A percentile compares a stretch with the other conserved stretches of the same genome.
Conservation (phyloP, 176 grass and related monocot species). For the Triticum monococcum region DNA sequence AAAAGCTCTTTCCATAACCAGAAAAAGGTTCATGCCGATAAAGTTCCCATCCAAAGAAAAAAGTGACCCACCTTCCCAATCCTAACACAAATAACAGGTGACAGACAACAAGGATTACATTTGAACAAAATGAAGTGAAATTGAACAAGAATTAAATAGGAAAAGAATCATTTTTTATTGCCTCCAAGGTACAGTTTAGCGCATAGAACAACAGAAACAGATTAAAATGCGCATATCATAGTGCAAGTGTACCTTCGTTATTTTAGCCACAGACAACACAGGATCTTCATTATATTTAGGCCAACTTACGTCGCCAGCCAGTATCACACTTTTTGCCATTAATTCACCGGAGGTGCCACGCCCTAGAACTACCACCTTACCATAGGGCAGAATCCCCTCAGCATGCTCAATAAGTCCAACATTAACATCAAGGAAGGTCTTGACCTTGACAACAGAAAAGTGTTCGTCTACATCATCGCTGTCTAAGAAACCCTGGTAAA, state of each 20-base stretch:
- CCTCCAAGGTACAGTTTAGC: not conserved
- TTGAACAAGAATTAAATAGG: not conserved
- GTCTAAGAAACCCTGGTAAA: not conserved
- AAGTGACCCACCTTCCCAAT: constrained; percentile 23
- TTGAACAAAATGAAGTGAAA: constrained; percentile 6
- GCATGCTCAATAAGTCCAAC: not conserved
- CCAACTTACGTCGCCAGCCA: not conserved
- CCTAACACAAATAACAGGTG: not conserved
- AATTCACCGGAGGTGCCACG: constrained; percentile 15
- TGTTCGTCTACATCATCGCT: not conserved
- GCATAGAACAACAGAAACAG: not conserved
- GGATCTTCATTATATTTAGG: not conserved
- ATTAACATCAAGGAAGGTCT: constrained; percentile 1
- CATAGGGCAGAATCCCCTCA: not conserved
- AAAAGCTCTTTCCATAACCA: not conserved
- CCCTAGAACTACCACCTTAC: not conserved
- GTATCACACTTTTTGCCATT: not conserved
- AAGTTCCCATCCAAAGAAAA: constrained; percentile 12
- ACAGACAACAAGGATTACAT: not conserved
- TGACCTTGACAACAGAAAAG: constrained; percentile 30
- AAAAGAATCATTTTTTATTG: not conserved
- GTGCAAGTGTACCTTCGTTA: constrained; percentile 16
- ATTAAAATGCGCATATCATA: not conserved
- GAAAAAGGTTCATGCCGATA: constrained; percentile 17
- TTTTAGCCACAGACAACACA: not conserved